Base-by-base conservation (phyloP, 768 basidiomycete species). In the Chalciporus sphaerocephalus region DNA sequence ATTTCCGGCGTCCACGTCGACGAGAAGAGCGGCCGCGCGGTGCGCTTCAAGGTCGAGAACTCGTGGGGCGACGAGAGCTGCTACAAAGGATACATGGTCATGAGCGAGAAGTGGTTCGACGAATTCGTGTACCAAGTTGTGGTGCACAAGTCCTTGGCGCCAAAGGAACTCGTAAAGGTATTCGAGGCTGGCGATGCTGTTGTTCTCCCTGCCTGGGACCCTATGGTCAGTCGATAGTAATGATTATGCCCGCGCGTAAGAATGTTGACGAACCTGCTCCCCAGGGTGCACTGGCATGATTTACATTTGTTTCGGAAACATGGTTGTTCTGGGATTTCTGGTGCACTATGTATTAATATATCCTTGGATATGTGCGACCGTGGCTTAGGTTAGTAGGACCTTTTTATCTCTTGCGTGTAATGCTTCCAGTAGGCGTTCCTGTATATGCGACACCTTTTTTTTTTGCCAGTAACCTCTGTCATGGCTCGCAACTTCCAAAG, bases 41-140 rank as follows among this genome's bases (percentile, higher is more conserved):
- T 94, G 16, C 78, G 92, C n/a, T 98, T 92, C 78, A 91, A 92
- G 68, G 90, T 98, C 16, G 95, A 98, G 74, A 98, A 98, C 71
- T 87, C 85, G 3, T 98, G 95, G 95, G 88, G 90, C 13, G 81
- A 83, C 21, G 69, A 69, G 0, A 75, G 74, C 0, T 87, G 92
- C 20, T 74, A 92, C 54, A 83, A 92, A 55, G 94, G 94, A 6
- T 94, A 82, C 68, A 91, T 87, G 69, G 80, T 95, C 57, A 94
- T 95, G 92, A 89, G 83, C 39, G 87, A 90, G 53, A 71, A 70
- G 34, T 98, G 95, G 94, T 97, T 97, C 66, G 83, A 86, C 45
- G 74, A 97, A 86, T 92, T 81, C 61, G 90, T 95, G 22, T 98
- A 92, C 69, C 95, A 98, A 67, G 83, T 95, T 20, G 95, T 96